Evolutionary conservation across 805 yeast species (phyloP), one percentile per base, ranked within the genome.

Genomic region (Lipomyces chichibuensis): DNA sequence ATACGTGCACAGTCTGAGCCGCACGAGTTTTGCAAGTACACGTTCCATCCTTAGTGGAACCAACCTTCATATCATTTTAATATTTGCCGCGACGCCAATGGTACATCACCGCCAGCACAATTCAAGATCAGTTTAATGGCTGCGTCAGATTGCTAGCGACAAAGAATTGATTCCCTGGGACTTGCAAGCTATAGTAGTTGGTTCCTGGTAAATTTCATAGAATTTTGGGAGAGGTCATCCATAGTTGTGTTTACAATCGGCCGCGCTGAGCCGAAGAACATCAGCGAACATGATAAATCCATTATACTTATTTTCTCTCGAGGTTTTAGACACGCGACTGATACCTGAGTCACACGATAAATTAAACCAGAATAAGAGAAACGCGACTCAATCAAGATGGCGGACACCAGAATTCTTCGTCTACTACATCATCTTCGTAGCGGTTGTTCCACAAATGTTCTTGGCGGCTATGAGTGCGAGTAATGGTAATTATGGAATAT

Each of bases 361-460:
- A 59, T 69, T 72, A 17, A 77, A 75, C 55, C 72, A 66, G 29
- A 68, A 72, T 7, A 64, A 62, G 20, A 53, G 68, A 20, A 65
- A 59, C 5, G 79, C 82, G 11, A 73, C 77, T 11, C 75, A 72
- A 9, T 82, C 93, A 2, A 83, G 86, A 74, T 95, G 98, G 98
- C 72, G 77, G 27, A 88, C 97, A 0, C 69, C 79, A 25, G 98
- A 95, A 78, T 94, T 90, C 79, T 84, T 80, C 68, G 66, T 92
- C 46, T 94, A 95, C 75, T 79, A 84, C 60, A 69, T 86, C 23
- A 84, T 85, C 3, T 90, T 92, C 76, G 78, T 83, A 1, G 73
- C 91, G 3, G 89, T 86, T 2, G 91, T 94, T 2, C 98, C 98
- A 5, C 76, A 88, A 75, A 88, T 95, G 94, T 83, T 88, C 74